A percentile compares a stretch with the other conserved stretches of the same genome.
phyloP scores from a whole-genome alignment of 495 filamentous ascomycete species.

The Neurospora sp. region DNA sequence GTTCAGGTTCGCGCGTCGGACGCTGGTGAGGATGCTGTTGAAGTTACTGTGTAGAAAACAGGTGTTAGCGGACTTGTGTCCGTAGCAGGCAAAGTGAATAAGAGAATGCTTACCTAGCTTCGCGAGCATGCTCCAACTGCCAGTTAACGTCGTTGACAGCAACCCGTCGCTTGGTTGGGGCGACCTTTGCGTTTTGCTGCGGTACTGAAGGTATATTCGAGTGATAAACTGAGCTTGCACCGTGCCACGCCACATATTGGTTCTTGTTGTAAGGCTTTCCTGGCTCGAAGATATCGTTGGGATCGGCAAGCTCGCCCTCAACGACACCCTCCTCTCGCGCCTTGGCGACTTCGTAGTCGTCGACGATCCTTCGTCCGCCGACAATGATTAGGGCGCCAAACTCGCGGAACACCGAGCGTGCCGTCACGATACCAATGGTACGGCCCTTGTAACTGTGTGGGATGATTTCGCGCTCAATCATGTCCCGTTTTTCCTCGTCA shows the following conservation, averaged over 20 bases:
- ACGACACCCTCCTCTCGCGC: constrained; percentile 70
- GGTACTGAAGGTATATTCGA: constrained; percentile 70
- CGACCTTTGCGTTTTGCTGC: constrained; percentile 59
- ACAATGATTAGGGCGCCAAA: constrained; percentile 92
- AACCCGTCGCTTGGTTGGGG: constrained; percentile 62
- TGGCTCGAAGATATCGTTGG: constrained; percentile 62
- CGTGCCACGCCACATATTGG: constrained; percentile 97
- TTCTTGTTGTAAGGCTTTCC: constrained; percentile 84
- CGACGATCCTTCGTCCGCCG: constrained; percentile 70
- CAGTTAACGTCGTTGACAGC: constrained; percentile 94
- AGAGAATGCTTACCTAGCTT: constrained; percentile 58
- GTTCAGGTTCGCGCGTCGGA: constrained; percentile 55
- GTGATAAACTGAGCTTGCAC: constrained; percentile 90
- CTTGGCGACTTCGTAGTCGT: constrained; percentile 81
- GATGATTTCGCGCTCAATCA: constrained; percentile 89
- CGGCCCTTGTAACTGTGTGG: constrained; percentile 97
- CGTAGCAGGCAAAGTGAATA: neutral
- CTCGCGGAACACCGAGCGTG: constrained; percentile 91
- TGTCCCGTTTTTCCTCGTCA: constrained; percentile 82
- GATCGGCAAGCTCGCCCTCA: constrained; percentile 85
- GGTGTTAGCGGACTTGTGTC: constrained; percentile 7
- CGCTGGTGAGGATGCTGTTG: constrained; percentile 56
- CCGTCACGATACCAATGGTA: constrained; percentile 93
- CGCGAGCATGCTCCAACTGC: constrained; percentile 88
- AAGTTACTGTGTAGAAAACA: constrained; percentile 50